Evolutionary conservation across 2,329 filamentous ascomycete genomes (phyloP), one percentile per base, ranked within the genome.

Genomic region (Didymella glomerata): DNA sequence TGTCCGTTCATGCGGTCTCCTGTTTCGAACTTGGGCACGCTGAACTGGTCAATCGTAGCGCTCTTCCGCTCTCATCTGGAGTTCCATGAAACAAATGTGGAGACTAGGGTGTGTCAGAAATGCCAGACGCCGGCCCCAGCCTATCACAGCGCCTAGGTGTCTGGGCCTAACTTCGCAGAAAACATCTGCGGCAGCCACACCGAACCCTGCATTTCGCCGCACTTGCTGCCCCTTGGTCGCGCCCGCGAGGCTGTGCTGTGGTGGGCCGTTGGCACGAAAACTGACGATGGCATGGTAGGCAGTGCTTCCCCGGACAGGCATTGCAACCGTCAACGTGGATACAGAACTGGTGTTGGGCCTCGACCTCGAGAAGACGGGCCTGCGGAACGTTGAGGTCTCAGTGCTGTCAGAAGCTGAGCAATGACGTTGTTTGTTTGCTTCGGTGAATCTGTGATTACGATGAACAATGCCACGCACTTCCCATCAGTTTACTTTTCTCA

Each of bases 1-100:
- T 51, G 52, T 59, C 56, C 46, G 56, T 32, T 54, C 50, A 59
- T 61, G 62, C 53, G 22, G 57, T 55, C 67, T 70, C 68, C 64
- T 67, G 67, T 70, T 68, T 70, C 56, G 49, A 61, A 28, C 56
- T 48, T 60, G 54, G 47, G 55, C 53, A 54, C 69, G 65, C 45
- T 40, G 18, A 54, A 71, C 61, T 74, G 73, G 72, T 68, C 60
- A 61, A 66, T 60, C 55, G 61, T 41, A 57, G 58, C 52, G 61
- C 63, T 67, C 61, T 59, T 63, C 66, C 53, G 59, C 52, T 52
- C 59, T 64, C 63, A 53, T 65, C 50, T 67, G 65, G 63, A 69
- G 72, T 75, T 75, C 71, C 68, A 69, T 68, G 65, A 74, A 71
- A 68, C 70, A 60, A 60, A 28, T 48, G 72, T 75, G 71, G 72